Percentiles rank a stretch among this genome's conserved stretches.
These are phyloP conservation scores for Polytrichum formosum DNA, from an alignment of 225 moss, liverwort and hornwort genomes.

Conservation along the genomic window DNA sequence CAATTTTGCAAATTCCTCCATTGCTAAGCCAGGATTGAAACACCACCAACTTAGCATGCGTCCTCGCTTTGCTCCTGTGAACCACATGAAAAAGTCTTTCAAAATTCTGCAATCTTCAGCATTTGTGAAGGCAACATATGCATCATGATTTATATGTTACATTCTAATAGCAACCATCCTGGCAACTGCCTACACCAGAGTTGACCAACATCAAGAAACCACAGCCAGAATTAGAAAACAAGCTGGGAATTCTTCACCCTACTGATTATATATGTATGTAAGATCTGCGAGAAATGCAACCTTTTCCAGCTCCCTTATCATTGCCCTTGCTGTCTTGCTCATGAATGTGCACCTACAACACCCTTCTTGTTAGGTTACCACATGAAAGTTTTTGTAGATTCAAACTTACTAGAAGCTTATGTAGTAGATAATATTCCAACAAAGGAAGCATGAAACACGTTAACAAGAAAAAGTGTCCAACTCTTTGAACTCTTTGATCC, in stretches of 20 bases:
- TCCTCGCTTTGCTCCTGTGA: constrained; percentile 56
- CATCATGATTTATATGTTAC: no score
- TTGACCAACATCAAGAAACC: no score
- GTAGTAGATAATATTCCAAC: no score
- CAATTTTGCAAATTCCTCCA: constrained; percentile 92
- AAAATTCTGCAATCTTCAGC: no score
- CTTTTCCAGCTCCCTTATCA: constrained; percentile 70
- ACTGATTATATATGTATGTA: no score
- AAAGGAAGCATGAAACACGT: neutral
- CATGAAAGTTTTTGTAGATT: no score
- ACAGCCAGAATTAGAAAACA: no score
- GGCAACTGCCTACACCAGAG: no score
- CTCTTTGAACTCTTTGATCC: neutral
- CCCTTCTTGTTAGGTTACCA: no score
- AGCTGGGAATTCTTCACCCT: no score
- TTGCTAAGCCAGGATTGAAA: constrained; percentile 96
- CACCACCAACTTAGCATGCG: constrained; percentile 99
- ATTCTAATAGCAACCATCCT: no score
- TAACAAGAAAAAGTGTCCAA: neutral
- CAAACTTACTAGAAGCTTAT: neutral
- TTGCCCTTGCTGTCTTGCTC: constrained; percentile 77
- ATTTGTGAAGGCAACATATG: no score
- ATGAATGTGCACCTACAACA: constrained; percentile 80
- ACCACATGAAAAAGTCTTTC: neutral
- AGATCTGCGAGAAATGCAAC: constrained; percentile 21